Evolutionary conservation across 176 grass and related monocot genomes (phyloP), one percentile per base, ranked within the genome.

Genomic region (Oryza officinalis): DNA sequence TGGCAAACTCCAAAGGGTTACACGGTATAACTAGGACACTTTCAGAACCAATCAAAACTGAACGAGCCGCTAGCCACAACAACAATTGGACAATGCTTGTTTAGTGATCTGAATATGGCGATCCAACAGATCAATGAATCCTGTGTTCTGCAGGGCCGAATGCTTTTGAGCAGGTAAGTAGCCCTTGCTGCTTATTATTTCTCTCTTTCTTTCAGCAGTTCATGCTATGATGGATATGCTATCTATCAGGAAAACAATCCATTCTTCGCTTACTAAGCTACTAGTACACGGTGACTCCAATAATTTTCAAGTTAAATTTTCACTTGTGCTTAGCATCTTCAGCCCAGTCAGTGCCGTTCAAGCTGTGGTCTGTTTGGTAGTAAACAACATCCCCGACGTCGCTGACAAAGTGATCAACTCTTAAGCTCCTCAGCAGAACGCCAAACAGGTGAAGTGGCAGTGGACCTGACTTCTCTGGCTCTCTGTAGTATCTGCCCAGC

Each of bases 371-470:
- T 10, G 90, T 87, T 68, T 95, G 93, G 86, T 98, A 98, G 84
- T 85, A 95, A 79, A 95, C 93, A 10, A 93, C 90, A 52, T 95
- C 87, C 20, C 93, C 93, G 3, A 87, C 87, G 65, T 98, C 96
- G 28, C 96, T 94, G 12, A 98, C 96, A 30, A 95, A 95, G 72
- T 95, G 96, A 60, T 95, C 93, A 8, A 90, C 71, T 81, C 96
- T 88, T 57, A 98, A 75, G 71, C 96, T 98, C 50, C 89, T 90
- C 63, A 95, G 80, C 14, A 98, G 82, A 17, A 90, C 57, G 2
- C 76, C 85, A 18, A 93, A 27, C 27, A 98, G 83, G 69, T 95
- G 91, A 6, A 87, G 69, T 13, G 96, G 93, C 28, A 98, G 76
- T 2, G 96, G 92, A 26, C 89, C 87, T 11, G 96, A 98, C 82